Conservation (phyloP, 2,329 filamentous ascomycete species). For the Grosmannia huntii region DNA sequence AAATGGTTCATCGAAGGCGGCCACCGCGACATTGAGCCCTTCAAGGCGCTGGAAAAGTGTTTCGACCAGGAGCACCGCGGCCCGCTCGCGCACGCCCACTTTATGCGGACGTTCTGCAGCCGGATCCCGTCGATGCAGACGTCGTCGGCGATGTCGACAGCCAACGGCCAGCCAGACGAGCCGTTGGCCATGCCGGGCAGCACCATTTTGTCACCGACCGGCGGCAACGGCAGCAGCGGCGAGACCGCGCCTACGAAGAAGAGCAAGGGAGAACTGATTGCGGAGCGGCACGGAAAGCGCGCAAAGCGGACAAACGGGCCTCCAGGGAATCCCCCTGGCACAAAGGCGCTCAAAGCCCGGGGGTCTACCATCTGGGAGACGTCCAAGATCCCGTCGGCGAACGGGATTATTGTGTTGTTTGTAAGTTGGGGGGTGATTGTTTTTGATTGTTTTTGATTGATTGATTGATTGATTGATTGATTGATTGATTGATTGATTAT, state of each 20-base stretch:
- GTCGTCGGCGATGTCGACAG: conserved; percentile 4
- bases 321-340: conserved; percentile 22
- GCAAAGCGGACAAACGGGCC: conserved; percentile 20
- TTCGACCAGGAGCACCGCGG: conserved; percentile 51
- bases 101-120: conserved; percentile 48
- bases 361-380: conserved; percentile 15
- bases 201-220: background rate
- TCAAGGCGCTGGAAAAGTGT: conserved; percentile 48
- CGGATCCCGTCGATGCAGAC: conserved; percentile 25
- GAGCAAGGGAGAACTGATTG: conserved; percentile 23
- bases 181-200: background rate
- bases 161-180: conserved; percentile 16
- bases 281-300: conserved; percentile 23
- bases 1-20: conserved; percentile 53
- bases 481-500: too few relatives aligned
- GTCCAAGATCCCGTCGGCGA: conserved; percentile 17
- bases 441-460: background rate
- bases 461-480: conserved; percentile 1
- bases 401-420: conserved; percentile 21
- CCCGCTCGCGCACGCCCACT: conserved; percentile 43
- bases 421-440: too few relatives aligned
- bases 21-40: conserved; percentile 47
- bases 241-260: conserved; percentile 15
- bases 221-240: background rate
- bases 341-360: conserved; percentile 17